Percentiles rank a stretch among this genome's conserved stretches.
Conservation (phyloP, 179 eudicot species). For the Kewa caespitosa region DNA sequence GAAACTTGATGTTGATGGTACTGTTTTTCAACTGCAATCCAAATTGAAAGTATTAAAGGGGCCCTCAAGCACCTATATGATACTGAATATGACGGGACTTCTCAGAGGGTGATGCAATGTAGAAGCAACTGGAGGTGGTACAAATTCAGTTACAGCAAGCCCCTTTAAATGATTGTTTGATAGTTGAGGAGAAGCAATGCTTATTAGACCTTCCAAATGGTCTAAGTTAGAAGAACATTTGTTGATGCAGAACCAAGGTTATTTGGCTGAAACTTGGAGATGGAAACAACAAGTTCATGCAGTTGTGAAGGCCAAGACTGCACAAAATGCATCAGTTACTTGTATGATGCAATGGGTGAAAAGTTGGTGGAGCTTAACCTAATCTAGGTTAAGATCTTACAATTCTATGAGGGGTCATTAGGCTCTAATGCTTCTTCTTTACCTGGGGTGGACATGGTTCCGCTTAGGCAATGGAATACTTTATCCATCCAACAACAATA, state of each 20-base stretch:
- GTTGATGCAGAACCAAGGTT: not conserved
- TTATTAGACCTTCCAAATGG: too few relatives aligned
- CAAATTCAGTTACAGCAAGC: too few relatives aligned
- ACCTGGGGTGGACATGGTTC: not conserved
- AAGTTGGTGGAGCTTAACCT: not conserved
- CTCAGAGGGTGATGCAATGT: not conserved
- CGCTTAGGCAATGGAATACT: not conserved
- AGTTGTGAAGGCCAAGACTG: not conserved
- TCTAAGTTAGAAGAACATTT: not conserved
- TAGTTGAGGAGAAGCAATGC: too few relatives aligned
- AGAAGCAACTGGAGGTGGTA: not conserved
- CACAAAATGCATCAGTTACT: not conserved
- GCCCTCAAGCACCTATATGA: not conserved
- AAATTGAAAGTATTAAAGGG: not conserved
- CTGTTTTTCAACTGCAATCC: not conserved
- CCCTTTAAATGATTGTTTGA: too few relatives aligned
- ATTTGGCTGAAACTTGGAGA: not conserved
- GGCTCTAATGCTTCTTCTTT: not conserved
- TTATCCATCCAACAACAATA: not conserved
- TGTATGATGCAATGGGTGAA: not conserved
- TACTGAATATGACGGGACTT: not conserved
- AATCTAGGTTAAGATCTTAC: not conserved
- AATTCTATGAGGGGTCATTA: not conserved
- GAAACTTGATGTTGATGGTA: not conserved
- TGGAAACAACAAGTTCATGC: not conserved